Percentiles rank a stretch among this genome's conserved stretches.
Evolutionary conservation across 352 stramenopile genomes (phyloP).

Genomic region (Phytophthora hybrid): DNA sequence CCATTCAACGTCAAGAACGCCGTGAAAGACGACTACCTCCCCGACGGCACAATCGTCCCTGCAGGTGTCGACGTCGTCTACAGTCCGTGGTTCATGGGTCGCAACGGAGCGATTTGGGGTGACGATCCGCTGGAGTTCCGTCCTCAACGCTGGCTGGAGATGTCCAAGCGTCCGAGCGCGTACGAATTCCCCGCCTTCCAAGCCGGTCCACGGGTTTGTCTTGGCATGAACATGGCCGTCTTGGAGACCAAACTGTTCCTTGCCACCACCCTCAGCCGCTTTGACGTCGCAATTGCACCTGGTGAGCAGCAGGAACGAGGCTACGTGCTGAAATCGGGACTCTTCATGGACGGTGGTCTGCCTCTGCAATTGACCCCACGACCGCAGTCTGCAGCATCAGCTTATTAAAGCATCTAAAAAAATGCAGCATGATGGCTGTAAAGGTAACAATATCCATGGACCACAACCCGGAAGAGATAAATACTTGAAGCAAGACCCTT

Average conservation of each 20-base stretch:
- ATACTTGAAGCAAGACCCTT: too few relatives aligned
- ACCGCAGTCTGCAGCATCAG: background rate
- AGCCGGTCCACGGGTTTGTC: slow-evolving; percentile 66
- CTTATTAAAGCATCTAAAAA: background rate
- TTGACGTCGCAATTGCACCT: slow-evolving; percentile 53
- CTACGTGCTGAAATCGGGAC: slow-evolving; percentile 62
- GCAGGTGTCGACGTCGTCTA: slow-evolving; percentile 73
- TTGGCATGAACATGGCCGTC: slow-evolving; percentile 82
- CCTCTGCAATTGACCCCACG: slow-evolving; percentile 49
- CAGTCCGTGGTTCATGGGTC: slow-evolving; percentile 82
- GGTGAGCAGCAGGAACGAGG: slow-evolving; percentile 49
- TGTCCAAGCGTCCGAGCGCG: slow-evolving; percentile 58
- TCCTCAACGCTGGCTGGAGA: slow-evolving; percentile 78
- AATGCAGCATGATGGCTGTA: too few relatives aligned
- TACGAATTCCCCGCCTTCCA: slow-evolving; percentile 85
- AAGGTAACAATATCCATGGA: too few relatives aligned
- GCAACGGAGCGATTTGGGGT: slow-evolving; percentile 62
- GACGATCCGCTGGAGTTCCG: slow-evolving; percentile 61
- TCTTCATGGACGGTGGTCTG: slow-evolving; percentile 65
- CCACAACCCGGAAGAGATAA: too few relatives aligned
- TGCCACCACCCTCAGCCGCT: slow-evolving; percentile 51
- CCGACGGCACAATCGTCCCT: slow-evolving; percentile 77
- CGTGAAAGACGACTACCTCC: slow-evolving; percentile 68
- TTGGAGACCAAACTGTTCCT: slow-evolving; percentile 74
- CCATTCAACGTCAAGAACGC: slow-evolving; percentile 80